A percentile compares a stretch with the other conserved stretches of the same genome.
Evolutionary conservation across 192 early-diverging fungal genomes (phyloP).

Genomic region (Phlyctochytrium arcticum): DNA sequence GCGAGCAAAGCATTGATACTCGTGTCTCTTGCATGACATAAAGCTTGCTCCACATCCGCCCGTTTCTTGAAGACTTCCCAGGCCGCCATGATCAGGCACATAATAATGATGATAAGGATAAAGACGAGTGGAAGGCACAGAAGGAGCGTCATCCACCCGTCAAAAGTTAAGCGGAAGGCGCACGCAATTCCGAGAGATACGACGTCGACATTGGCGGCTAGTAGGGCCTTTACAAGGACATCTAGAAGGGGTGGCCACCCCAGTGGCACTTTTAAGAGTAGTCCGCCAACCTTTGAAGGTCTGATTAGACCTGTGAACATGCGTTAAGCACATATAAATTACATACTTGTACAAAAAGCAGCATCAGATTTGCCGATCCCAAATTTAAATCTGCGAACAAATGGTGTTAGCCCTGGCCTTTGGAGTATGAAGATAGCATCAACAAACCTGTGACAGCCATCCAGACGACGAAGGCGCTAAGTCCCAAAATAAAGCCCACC

Average conservation of each 20-base stretch:
- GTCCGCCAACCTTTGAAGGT: conserved; percentile 12
- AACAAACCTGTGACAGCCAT: conserved; percentile 4
- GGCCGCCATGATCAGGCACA: neutral
- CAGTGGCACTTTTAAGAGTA: conserved; percentile 9
- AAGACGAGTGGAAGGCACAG: conserved; percentile 12
- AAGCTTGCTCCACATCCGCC: neutral
- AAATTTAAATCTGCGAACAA: conserved; percentile 14
- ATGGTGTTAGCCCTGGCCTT: neutral
- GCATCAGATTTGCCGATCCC: neutral
- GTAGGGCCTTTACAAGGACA: neutral
- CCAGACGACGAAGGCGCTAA: conserved; percentile 10
- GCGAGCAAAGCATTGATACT: conserved; percentile 6
- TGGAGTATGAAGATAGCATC: neutral
- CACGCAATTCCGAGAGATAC: conserved; percentile 1
- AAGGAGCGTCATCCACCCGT: neutral
- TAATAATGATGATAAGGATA: neutral
- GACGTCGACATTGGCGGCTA: conserved; percentile 7
- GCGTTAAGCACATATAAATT: no score
- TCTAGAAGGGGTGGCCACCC: conserved; percentile 2
- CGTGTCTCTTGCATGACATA: neutral
- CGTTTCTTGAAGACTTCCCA: neutral
- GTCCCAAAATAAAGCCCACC: neutral
- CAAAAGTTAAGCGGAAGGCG: conserved; percentile 6
- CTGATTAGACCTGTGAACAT: no score
- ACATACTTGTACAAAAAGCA: conserved; percentile 22